Percentiles rank a stretch among this genome's conserved stretches.
phyloP scores from a whole-genome alignment of 2,329 filamentous ascomycete species.

The Lasiodiplodia gonubiensis region DNA sequence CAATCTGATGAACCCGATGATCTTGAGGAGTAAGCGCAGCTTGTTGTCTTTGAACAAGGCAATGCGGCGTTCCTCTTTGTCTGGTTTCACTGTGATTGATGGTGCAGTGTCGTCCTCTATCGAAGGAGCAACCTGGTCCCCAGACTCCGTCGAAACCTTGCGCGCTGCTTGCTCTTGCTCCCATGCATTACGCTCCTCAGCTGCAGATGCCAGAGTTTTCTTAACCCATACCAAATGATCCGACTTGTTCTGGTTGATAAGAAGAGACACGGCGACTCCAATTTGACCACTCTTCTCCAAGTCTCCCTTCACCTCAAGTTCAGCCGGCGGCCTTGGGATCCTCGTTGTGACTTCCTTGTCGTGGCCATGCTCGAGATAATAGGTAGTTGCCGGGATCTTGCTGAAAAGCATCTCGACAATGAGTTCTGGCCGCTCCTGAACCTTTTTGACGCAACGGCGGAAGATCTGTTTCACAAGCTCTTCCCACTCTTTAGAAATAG shows the following conservation, averaged over 20 bases:
- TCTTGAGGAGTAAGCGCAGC: conserved; percentile 80
- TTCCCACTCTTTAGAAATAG: conserved; percentile 87
- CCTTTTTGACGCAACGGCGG: conserved; percentile 79
- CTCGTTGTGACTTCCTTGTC: conserved; percentile 75
- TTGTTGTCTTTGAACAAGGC: conserved; percentile 90
- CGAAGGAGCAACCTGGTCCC: conserved; percentile 15
- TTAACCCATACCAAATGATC: conserved; percentile 85
- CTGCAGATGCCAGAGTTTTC: conserved; percentile 69
- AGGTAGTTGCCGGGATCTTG: conserved; percentile 81
- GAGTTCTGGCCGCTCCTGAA: conserved; percentile 83
- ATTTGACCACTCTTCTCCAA: conserved; percentile 72
- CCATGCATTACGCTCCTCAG: conserved; percentile 77
- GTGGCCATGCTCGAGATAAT: conserved; percentile 88
- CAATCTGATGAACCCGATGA: conserved; percentile 71
- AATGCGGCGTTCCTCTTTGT: conserved; percentile 68
- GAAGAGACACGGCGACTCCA: conserved; percentile 76
- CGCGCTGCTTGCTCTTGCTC: conserved; percentile 71
- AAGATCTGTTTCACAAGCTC: conserved; percentile 85
- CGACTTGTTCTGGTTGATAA: conserved; percentile 79
- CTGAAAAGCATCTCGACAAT: conserved; percentile 94
- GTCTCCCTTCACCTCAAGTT: conserved; percentile 79
- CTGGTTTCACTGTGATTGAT: conserved; percentile 59
- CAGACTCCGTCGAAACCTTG: conserved; percentile 37
- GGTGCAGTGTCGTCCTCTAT: conserved; percentile 50
- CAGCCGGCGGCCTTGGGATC: conserved; percentile 74